Evolutionary conservation across 148 eudicot genomes (phyloP), one percentile per base, ranked within the genome.

Genomic region (Nepenthes mirabilis): DNA sequence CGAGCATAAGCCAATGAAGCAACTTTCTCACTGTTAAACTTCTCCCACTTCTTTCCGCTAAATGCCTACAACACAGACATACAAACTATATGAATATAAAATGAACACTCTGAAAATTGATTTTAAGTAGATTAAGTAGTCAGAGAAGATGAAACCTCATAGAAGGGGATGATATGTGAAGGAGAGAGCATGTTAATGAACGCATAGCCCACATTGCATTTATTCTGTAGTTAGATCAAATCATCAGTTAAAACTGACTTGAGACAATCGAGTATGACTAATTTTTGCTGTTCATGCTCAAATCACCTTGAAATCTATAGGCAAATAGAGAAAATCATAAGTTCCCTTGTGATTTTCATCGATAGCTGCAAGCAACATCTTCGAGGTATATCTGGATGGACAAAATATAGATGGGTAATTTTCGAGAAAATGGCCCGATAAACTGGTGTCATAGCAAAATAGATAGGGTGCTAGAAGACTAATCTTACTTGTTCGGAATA

Each of bases 201-300:
- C 14, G 97, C 97, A 64, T 91, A 91, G 50, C 97, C 97, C 47
- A 91, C 96, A 66, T 91, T 91, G 85, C 98, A 91, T 70, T 88
- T 91, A 55, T 91, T 91, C 97, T 91, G 93, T 75, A 83, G 11
- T 2, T 56, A 50, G 55, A 68, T 36, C 11, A 62, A 64, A 70
- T 2, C 6, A 56, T 33, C 36, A 35, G 34, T 33, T 12, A 66
- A 9, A 47, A 68, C 13, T 49, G 52, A 12, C 52, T 12, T 5
- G 11, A n/a, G 13, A 49, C 6, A 49, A 23, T 23, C 23, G 23
- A 23, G 23, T 23, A 23, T 23, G 23, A 23, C 23, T 23, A 23
- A 23, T 23, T 23, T 23, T 23, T 23, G 23, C 23, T 23, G 23
- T 23, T 23, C 23, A 23, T 23, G 23, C 34, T 12, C 47, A 63